Evolutionary conservation across 176 grass and related monocot species (phyloP).

Genomic region (Carex parvula): DNA sequence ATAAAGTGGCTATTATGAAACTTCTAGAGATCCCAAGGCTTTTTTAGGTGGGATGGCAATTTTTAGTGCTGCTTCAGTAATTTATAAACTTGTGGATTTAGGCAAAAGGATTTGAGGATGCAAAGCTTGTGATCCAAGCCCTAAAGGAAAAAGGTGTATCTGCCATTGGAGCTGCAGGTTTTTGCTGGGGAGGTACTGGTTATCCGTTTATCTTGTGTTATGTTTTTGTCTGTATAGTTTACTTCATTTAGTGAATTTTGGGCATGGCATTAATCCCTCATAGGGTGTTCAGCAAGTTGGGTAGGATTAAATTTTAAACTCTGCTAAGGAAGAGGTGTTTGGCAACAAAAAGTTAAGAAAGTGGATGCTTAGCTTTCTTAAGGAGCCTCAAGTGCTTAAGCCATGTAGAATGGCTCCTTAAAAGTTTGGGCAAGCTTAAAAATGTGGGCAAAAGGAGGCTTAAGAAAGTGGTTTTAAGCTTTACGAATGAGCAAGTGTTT

Average conservation of each 20-base stretch:
- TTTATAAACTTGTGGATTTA: background rate
- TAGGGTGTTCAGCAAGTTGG: no score
- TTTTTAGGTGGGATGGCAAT: background rate
- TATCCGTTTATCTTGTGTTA: background rate
- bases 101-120: conserved; percentile 46
- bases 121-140: conserved; percentile 39
- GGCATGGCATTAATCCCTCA: background rate
- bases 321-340: no score
- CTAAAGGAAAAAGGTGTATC: conserved; percentile 35
- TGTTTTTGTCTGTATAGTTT: background rate
- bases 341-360: no score
- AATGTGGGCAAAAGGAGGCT: no score
- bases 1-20: background rate
- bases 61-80: background rate
- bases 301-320: no score
- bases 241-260: background rate
- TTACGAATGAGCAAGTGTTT: no score
- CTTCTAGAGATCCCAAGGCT: background rate
- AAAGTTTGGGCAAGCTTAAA: no score
- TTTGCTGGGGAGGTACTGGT: conserved; percentile 46
- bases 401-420: no score
- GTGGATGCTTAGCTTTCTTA: no score
- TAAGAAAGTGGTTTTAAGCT: no score
- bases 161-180: conserved; percentile 41
- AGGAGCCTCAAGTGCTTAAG: no score